phyloP scores from a whole-genome alignment of 2,329 filamentous ascomycete species.

The Diaporthe citri region DNA sequence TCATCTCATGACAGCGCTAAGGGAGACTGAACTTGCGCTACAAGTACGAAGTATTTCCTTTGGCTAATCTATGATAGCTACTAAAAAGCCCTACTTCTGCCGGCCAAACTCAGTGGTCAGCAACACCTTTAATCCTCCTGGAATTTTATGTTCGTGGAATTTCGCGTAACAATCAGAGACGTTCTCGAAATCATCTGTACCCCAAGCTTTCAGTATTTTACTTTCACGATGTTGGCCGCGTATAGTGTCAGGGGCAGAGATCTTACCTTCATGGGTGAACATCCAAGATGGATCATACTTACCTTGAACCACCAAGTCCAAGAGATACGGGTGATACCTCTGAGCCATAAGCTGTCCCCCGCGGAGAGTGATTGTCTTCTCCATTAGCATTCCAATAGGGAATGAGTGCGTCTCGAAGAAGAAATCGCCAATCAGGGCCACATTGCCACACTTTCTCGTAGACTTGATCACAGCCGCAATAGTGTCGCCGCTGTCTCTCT shows the following conservation, averaged over 20 bases:
- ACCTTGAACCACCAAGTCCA: slow-evolving; percentile 5
- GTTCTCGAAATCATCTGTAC: slow-evolving; percentile 13
- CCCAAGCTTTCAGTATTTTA: neutral
- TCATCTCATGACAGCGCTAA: too few relatives aligned
- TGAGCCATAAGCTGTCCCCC: slow-evolving; percentile 1
- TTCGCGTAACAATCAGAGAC: slow-evolving; percentile 1
- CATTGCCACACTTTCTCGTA: neutral
- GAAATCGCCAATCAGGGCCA: slow-evolving; percentile 4
- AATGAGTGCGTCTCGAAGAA: neutral
- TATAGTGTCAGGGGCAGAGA: too few relatives aligned
- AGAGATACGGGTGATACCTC: neutral
- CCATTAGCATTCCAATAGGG: neutral
- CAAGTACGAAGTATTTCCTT: neutral
- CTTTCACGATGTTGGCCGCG: neutral
- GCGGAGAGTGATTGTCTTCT: slow-evolving; percentile 3
- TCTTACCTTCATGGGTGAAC: slow-evolving; percentile 5
- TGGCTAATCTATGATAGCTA: neutral
- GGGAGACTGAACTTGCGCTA: neutral
- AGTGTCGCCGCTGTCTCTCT: neutral
- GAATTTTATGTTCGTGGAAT: slow-evolving; percentile 3
- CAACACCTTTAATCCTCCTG: neutral
- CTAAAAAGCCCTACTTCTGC: neutral
- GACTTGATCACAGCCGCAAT: neutral
- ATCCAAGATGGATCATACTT: slow-evolving; percentile 9
- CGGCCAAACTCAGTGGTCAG: neutral